These are phyloP conservation scores for Delitschia confertaspora DNA, from an alignment of 495 filamentous ascomycete genomes.

Conservation along the genomic window DNA sequence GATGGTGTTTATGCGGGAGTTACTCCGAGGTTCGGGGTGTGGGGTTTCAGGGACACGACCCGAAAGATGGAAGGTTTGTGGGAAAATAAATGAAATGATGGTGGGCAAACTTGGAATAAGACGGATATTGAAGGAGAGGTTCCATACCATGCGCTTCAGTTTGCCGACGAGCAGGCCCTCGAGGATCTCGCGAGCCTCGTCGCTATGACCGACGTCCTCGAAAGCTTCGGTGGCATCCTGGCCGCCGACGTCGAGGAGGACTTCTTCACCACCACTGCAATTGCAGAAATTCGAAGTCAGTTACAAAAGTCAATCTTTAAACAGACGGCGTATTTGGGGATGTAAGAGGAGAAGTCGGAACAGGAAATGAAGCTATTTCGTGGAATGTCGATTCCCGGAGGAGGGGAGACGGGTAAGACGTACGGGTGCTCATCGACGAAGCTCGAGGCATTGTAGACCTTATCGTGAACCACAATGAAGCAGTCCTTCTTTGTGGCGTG, in stretches of 20 bases:
- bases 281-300: neutral
- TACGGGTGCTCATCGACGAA: conserved; percentile 99
- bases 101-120: too few relatives aligned
- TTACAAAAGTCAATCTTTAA: neutral
- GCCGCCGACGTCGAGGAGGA: conserved; percentile 89
- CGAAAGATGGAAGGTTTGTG: conserved; percentile 6
- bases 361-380: too few relatives aligned
- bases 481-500: conserved; percentile 97
- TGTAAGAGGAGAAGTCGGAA: too few relatives aligned
- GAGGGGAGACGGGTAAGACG: conserved; percentile 38
- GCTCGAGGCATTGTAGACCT: conserved; percentile 79
- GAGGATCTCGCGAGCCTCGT: conserved; percentile 94
- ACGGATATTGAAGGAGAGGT: too few relatives aligned
- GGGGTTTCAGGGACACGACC: neutral
- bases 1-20: neutral
- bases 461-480: conserved; percentile 86
- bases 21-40: conserved; percentile 11
- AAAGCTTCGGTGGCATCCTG: conserved; percentile 98
- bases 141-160: conserved; percentile 75
- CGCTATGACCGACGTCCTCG: conserved; percentile 98
- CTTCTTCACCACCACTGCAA: conserved; percentile 90
- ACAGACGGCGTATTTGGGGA: too few relatives aligned
- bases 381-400: neutral
- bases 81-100: conserved; percentile 1
- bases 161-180: conserved; percentile 66